Evolutionary conservation across 1,284 basidiomycete genomes (phyloP).

Genomic region (Puccinia polysora): DNA sequence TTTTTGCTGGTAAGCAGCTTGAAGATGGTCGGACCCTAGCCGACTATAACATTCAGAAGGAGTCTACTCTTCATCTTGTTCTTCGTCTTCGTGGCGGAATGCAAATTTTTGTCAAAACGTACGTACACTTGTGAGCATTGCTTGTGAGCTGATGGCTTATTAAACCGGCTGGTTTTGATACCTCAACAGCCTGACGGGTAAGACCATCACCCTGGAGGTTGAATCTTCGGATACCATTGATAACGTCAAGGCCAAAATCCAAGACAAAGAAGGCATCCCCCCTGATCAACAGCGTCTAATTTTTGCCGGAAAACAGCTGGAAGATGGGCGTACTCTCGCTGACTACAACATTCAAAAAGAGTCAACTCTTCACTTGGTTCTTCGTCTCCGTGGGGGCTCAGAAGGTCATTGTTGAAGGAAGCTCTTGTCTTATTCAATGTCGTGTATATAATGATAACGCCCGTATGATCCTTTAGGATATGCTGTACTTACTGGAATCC

Average conservation of each 20-base stretch:
- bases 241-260: constrained; percentile 57
- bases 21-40: constrained; percentile 53
- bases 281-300: constrained; percentile 51
- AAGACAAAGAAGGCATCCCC: constrained; percentile 30
- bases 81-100: constrained; percentile 71
- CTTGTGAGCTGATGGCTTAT: neutral
- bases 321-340: constrained; percentile 53
- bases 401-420: too few relatives aligned
- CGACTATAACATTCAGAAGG: constrained; percentile 95
- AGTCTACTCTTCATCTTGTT: constrained; percentile 91
- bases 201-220: constrained; percentile 60
- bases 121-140: neutral
- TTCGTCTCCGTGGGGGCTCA: constrained; percentile 69
- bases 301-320: constrained; percentile 56
- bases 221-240: constrained; percentile 63
- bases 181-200: constrained; percentile 22
- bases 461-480: too few relatives aligned
- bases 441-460: too few relatives aligned
- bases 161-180: neutral
- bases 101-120: constrained; percentile 41
- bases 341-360: constrained; percentile 97
- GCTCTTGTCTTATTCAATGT: too few relatives aligned
- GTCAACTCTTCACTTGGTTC: constrained; percentile 90
- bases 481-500: too few relatives aligned
- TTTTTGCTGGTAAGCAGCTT: constrained; percentile 57